Evolutionary conservation across 108 stramenopile species (phyloP), one percentile per base, ranked within the genome.

Genomic region (Cyclotella kingstonii): DNA sequence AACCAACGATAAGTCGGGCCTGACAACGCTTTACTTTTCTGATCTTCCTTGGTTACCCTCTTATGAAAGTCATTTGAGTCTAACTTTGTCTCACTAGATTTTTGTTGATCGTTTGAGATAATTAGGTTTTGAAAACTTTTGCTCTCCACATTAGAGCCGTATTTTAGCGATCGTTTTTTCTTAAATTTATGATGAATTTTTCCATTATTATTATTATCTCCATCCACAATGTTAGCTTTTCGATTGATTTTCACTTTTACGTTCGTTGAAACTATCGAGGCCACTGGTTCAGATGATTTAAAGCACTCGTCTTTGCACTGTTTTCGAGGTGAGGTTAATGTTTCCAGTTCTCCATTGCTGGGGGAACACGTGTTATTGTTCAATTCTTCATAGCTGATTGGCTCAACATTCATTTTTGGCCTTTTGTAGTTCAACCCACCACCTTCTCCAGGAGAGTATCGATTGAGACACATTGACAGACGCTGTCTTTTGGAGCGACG

Each of bases 361-460:
- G 3, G 9, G 46, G 0, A 19, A 4, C 29, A 22, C 19, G 21
- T 47, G 53, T 35, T 33, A 35, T 35, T 25, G 35, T 39, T 2
- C 34, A n/a, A n/a, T n/a, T n/a, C n/a, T n/a, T n/a, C n/a, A n/a
- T n/a, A n/a, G n/a, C n/a, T n/a, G n/a, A n/a, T n/a, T n/a, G n/a
- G n/a, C 61, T 12, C 48, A n/a, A 10, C 27, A 30, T 18, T 14
- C 14, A 35, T 39, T 8, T 46, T 40, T 6, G 10, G 35, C 42
- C 60, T 68, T 31, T 39, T 38, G 25, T 49, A 49, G 33, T 57
- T 57, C 23, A 68, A 44, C 26, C 67, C 67, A 3, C 67, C 67
- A 2, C 67, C 67, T 40, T 68, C 67, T 48, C 67, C 67, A 17
- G 67, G 67, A 29, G 67, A 49, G 44, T 57, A 68, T 42, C 67